Conservation (phyloP, 495 filamentous ascomycete species). For the Umbilicaria muhlenbergii region DNA sequence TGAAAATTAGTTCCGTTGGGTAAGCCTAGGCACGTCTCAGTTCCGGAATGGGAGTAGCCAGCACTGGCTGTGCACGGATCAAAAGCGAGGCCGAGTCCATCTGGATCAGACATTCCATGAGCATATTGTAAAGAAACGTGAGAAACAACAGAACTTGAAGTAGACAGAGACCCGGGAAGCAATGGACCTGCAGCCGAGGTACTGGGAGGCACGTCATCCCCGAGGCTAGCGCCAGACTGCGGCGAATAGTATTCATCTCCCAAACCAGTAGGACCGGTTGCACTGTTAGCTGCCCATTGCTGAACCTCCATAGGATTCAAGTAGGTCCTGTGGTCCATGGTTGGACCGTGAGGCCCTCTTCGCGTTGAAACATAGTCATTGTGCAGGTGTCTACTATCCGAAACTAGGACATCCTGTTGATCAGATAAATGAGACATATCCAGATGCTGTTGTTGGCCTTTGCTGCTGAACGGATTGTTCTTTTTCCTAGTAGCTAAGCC, state of each 20-base stretch:
- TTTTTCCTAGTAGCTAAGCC: slow-evolving; percentile 2
- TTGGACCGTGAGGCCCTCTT: neutral
- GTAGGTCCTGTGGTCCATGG: slow-evolving; percentile 2
- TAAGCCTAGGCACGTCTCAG: neutral
- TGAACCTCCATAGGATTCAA: slow-evolving; percentile 1
- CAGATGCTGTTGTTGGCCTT: too few species aligned
- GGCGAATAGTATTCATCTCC: too few species aligned
- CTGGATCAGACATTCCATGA: slow-evolving; percentile 3
- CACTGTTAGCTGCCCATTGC: slow-evolving; percentile 10
- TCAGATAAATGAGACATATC: neutral
- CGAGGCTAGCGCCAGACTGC: too few species aligned
- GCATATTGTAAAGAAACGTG: slow-evolving; percentile 3
- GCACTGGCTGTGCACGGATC: slow-evolving; percentile 3
- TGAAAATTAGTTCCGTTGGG: too few species aligned
- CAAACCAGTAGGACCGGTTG: neutral
- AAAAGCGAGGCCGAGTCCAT: slow-evolving; percentile 4
- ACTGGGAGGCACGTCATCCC: too few species aligned
- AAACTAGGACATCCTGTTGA: slow-evolving; percentile 3
- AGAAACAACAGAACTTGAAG: slow-evolving; percentile 6
- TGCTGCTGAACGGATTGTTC: slow-evolving; percentile 2
- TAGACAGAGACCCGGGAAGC: slow-evolving; percentile 4
- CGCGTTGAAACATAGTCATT: neutral
- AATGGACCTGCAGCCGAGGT: neutral
- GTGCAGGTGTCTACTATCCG: neutral
- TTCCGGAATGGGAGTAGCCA: slow-evolving; percentile 1